Percentiles rank a stretch among this genome's conserved stretches.
These are phyloP conservation scores for Canavalia gladiata DNA, from an alignment of 306 rosid genomes.

Conservation along the genomic window DNA sequence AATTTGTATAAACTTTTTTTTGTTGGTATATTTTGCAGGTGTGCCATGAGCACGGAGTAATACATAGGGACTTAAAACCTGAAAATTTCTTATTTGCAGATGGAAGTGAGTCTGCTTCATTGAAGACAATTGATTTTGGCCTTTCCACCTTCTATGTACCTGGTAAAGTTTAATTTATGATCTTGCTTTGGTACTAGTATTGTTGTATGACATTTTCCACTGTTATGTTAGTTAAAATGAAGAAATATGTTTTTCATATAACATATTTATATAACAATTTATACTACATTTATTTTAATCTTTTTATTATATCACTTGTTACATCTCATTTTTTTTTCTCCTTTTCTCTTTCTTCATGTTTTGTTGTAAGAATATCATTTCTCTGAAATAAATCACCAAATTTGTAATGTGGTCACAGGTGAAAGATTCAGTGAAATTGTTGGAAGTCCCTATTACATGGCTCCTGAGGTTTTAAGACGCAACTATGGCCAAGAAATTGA, in stretches of 20 bases:
- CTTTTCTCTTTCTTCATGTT: too few relatives aligned
- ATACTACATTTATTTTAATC: too few relatives aligned
- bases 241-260: too few relatives aligned
- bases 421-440: constrained; percentile 90
- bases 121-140: constrained; percentile 95
- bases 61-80: constrained; percentile 92
- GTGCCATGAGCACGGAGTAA: constrained; percentile 87
- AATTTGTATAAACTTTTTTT: background rate
- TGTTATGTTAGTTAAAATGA: background rate
- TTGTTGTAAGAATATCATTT: too few relatives aligned
- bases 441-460: constrained; percentile 99
- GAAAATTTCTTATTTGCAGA: constrained; percentile 90
- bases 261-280: too few relatives aligned
- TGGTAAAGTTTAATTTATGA: constrained; percentile 54
- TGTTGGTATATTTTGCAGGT: constrained; percentile 59
- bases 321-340: too few relatives aligned
- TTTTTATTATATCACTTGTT: too few relatives aligned
- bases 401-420: constrained; percentile 55
- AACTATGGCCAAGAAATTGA: constrained; percentile 90
- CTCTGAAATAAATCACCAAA: background rate
- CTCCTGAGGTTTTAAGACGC: constrained; percentile 91
- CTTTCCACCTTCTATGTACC: constrained; percentile 75
- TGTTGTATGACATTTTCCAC: background rate
- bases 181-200: background rate
- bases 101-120: constrained; percentile 62